Evolutionary conservation across 257 asterid genomes (phyloP), one percentile per base, ranked within the genome.

Genomic region (Scutellaria barbata): DNA sequence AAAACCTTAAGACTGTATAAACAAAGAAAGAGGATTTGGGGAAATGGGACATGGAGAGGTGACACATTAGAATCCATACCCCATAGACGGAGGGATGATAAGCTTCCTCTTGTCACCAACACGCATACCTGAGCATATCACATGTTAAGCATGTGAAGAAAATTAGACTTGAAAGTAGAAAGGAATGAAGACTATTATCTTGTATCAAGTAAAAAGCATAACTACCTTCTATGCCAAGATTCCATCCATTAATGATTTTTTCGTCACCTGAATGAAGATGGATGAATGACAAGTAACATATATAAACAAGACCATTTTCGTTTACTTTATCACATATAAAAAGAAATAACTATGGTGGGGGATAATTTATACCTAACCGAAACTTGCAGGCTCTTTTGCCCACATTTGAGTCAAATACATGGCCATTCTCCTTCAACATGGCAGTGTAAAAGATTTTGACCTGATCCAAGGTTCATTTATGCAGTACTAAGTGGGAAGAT

Each of bases 81-180:
- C 85, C 84, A 79, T 66, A n/a, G 88, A 75, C 73, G 96, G 96
- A 40, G 96, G 95, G 68, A 87, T 41, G 22, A 65, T 47, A 58
- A 89, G 86, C 72, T 87, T 81, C 76, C 92, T 84, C 79, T 81
- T 87, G 76, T 71, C 95, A 63, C 96, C 96, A 57, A 84, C 89
- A 30, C 41, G 86, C 95, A 89, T 89, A 43, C 92, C 92, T 89
- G 78, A 55, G 14, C 58, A 73, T n/a, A 73, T 54, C 58, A 14
- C 7, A 14, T 16, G 41, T 42, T 70, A 62, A 50, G 40, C 22
- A 35, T 7, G 53, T 7, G 13, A 48, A 67, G 17, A 74, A 48
- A 74, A 39, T 14, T 8, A 60, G 39, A 47, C 4, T 46, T 10
- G 64, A 47, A 64, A 56, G 60, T 1, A 50, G 33, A 39, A 59